Evolutionary conservation across 495 filamentous ascomycete species (phyloP).

Genomic region (Haplographium delicatum): DNA sequence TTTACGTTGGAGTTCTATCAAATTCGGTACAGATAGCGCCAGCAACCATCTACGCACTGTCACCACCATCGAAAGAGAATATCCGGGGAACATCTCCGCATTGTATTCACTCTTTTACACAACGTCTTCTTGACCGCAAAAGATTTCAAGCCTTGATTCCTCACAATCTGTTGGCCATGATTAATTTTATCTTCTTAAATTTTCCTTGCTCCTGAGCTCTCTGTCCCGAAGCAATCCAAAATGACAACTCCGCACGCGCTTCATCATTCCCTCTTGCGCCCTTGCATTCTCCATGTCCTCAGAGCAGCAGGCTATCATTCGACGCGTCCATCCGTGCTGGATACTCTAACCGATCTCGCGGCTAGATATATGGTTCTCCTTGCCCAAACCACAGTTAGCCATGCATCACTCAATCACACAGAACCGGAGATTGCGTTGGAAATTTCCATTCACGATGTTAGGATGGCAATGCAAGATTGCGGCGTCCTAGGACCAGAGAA

Average conservation of each 20-base stretch:
- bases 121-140: neutral
- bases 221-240: neutral
- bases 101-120: neutral
- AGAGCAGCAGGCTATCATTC: conserved; percentile 80
- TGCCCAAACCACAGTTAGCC: conserved; percentile 53
- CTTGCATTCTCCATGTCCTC: conserved; percentile 77
- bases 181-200: conserved; percentile 4
- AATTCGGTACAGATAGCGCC: neutral
- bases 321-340: conserved; percentile 68
- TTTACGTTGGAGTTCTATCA: no score
- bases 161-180: conserved; percentile 14
- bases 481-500: conserved; percentile 63
- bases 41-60: neutral
- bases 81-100: neutral
- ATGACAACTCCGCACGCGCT: conserved; percentile 46
- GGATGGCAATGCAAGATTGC: conserved; percentile 72
- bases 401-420: conserved; percentile 45
- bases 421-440: conserved; percentile 29
- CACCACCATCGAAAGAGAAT: no score
- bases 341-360: conserved; percentile 70
- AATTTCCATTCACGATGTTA: conserved; percentile 64
- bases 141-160: neutral
- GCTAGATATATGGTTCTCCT: conserved; percentile 69
- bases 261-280: conserved; percentile 73
- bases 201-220: conserved; percentile 12